Evolutionary conservation across 1,284 basidiomycete species (phyloP).

Genomic region (Phylloboletellus chloephorus): DNA sequence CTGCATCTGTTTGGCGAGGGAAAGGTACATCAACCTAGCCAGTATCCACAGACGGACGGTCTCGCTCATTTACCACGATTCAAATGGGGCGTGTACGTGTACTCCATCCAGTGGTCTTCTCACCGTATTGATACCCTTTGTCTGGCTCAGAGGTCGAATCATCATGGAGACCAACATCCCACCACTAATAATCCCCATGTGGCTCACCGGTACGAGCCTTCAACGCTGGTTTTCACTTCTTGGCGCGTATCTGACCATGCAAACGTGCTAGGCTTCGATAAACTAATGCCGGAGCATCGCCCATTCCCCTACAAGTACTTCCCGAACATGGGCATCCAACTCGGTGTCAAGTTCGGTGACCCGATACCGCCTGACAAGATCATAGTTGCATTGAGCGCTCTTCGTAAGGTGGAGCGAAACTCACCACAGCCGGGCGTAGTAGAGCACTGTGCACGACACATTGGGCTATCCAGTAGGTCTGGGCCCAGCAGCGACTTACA

Average conservation of each 20-base stretch:
- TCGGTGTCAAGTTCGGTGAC: conserved; percentile 71
- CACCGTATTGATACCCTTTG: conserved; percentile 5
- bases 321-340: conserved; percentile 53
- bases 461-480: background rate
- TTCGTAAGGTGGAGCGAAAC: conserved; percentile 1
- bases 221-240: background rate
- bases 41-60: conserved; percentile 41
- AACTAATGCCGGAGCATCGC: conserved; percentile 84
- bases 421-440: background rate
- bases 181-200: conserved; percentile 91
- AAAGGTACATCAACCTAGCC: conserved; percentile 74
- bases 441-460: background rate
- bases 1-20: conserved; percentile 95
- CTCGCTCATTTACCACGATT: conserved; percentile 66
- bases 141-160: conserved; percentile 62
- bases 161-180: conserved; percentile 70
- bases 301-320: conserved; percentile 66
- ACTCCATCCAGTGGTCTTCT: conserved; percentile 6
- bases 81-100: conserved; percentile 92
- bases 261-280: conserved; percentile 69
- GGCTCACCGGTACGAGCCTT: conserved; percentile 65
- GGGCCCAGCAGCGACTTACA: background rate
- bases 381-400: conserved; percentile 22
- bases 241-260: background rate
- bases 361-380: conserved; percentile 50